Percentiles rank a stretch among this genome's conserved stretches.
These are phyloP conservation scores for Eucalyptus grandis DNA, from an alignment of 345 rosid species.

Conservation along the genomic window DNA sequence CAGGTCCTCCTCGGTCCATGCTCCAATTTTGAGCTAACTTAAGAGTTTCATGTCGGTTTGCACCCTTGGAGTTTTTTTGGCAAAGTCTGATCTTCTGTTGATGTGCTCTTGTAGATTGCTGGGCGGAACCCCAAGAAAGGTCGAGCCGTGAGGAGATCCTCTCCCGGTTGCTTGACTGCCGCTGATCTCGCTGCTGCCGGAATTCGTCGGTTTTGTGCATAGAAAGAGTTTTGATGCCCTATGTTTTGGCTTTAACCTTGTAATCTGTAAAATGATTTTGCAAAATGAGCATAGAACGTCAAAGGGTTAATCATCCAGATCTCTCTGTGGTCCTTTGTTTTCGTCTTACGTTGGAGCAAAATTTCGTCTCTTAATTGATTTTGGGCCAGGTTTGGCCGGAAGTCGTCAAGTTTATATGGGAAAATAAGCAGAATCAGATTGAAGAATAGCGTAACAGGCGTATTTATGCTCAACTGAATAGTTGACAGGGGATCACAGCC, in stretches of 20 bases:
- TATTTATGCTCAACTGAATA: not conserved
- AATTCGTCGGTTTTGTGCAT: slow-evolving; percentile 4
- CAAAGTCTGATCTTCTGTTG: not conserved
- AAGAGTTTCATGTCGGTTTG: not conserved
- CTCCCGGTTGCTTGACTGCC: slow-evolving; percentile 77
- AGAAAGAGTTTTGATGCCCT: slow-evolving; percentile 10
- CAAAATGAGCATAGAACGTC: not conserved
- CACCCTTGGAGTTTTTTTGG: not conserved
- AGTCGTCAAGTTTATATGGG: not conserved
- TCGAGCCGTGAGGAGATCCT: slow-evolving; percentile 81
- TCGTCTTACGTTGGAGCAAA: not conserved
- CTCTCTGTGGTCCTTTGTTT: not conserved
- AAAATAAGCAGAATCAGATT: not conserved
- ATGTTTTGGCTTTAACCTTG: slow-evolving; percentile 15
- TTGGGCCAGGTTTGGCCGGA: not conserved
- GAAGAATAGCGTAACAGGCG: not conserved
- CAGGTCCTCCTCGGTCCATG: slow-evolving; percentile 28
- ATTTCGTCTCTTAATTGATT: not conserved
- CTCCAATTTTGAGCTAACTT: not conserved
- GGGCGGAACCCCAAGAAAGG: slow-evolving; percentile 74
- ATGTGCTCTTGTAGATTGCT: slow-evolving; percentile 53
- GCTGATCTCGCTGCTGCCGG: slow-evolving; percentile 49
- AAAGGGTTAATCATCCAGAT: not conserved
- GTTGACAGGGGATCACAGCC: not conserved
- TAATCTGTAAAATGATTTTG: not conserved